phyloP scores from a whole-genome alignment of 345 rosid species.

The Sapria himalayana region DNA sequence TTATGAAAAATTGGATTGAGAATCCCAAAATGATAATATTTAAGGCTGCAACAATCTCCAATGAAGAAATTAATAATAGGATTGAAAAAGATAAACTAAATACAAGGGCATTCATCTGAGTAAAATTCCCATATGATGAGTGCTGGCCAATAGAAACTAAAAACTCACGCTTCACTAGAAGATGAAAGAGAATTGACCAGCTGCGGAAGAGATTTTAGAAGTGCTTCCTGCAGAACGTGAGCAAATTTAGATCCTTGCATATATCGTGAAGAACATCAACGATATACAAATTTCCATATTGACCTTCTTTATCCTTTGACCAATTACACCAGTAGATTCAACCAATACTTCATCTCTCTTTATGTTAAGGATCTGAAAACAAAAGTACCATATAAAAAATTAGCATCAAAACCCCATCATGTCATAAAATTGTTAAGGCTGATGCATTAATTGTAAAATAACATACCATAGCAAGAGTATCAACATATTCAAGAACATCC shows the following conservation, averaged over 20 bases:
- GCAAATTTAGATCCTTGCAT: conserved; percentile 1
- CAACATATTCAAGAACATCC: conserved; percentile 63
- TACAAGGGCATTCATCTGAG: no score
- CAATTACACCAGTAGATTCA: conserved; percentile 91
- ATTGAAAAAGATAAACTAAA: no score
- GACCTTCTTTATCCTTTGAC: conserved; percentile 86
- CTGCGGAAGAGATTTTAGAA: conserved; percentile 56
- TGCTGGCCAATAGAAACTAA: conserved; percentile 1
- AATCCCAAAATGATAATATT: no score
- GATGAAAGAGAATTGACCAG: conserved; percentile 40
- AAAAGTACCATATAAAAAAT: conserved; percentile 4
- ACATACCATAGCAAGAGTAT: conserved; percentile 39
- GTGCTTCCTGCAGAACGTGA: conserved; percentile 38
- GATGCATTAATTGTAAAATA: no score
- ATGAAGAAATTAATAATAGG: no score
- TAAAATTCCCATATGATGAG: conserved; percentile 1
- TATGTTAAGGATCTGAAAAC: conserved; percentile 38
- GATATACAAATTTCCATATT: background rate
- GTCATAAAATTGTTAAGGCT: no score
- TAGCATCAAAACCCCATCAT: no score
- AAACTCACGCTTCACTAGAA: conserved; percentile 38
- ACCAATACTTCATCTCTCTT: conserved; percentile 46
- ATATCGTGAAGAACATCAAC: conserved; percentile 2
- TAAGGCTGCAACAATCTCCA: no score
- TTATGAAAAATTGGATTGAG: no score